Evolutionary conservation across 257 asterid genomes (phyloP), one percentile per base, ranked within the genome.

Genomic region (Fraxinus quadrangulata): DNA sequence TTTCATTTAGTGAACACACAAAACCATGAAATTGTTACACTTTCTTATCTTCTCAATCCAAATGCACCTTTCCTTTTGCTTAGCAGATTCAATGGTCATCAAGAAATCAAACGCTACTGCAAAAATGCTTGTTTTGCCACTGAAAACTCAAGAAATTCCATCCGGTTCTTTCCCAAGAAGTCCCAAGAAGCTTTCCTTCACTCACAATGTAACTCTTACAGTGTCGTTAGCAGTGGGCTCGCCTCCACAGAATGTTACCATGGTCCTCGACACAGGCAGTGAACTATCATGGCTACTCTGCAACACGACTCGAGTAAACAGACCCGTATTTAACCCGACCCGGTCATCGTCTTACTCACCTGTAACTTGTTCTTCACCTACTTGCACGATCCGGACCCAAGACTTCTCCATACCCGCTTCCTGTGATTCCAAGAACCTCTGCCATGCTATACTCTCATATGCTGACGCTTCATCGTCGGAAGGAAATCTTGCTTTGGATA

Each of bases 201-300:
- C 95, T 3, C 97, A 90, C 89, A 94, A 94, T 37, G 94, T 94
- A 49, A 94, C 98, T 23, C 97, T 94, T 78, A 94, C 98, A 0
- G 94, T 94, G 19, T 88, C 97, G 14, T 79, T 94, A 24, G 81
- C 93, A 1, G 97, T 92, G 1, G 98, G 98, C 21, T 78, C 94
- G 33, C 98, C 98, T 26, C 91, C 94, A 49, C 98, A 94, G 88
- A 91, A 92, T 24, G 97, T 89, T 33, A 90, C 96, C 70, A 94
- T 94, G 98, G 97, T 94, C 56, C 94, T 94, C 74, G 97, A 94
- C 82, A 92, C 98, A 40, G 98, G 98, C 23, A 94, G 97, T 36
- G 97, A 94, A 82, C 97, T 94, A 79, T 94, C 98, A 21, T 94
- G 97, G 97, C 84, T 94, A 17, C 97, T 88, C 30, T 92, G 94